A percentile compares a stretch with the other conserved stretches of the same genome.
These are phyloP conservation scores for Saksenaea oblongispora DNA, from an alignment of 371 early-diverging fungal genomes.

Conservation along the genomic window DNA sequence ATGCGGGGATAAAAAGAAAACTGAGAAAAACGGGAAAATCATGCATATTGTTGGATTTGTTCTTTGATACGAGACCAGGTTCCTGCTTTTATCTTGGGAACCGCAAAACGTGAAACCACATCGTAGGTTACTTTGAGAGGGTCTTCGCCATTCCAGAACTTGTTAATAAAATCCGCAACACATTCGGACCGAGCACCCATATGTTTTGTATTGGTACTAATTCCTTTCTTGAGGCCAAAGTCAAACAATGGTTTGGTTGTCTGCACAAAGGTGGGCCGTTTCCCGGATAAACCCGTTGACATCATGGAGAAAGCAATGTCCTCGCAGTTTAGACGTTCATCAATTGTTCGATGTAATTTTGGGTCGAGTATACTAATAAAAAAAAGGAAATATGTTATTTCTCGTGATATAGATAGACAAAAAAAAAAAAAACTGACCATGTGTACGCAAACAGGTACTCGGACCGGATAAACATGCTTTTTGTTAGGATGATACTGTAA, in stretches of 20 bases:
- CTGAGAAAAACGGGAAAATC: neutral
- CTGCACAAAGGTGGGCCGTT: slow-evolving; percentile 25
- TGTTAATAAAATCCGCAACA: slow-evolving; percentile 30
- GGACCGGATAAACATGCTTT: slow-evolving; percentile 49
- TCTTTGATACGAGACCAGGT: slow-evolving; percentile 19
- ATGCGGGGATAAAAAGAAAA: neutral
- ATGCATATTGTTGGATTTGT: neutral
- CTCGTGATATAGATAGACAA: neutral
- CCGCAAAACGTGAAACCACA: slow-evolving; percentile 15
- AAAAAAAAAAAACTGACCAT: slow-evolving; percentile 25
- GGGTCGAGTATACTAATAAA: slow-evolving; percentile 32
- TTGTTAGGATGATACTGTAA: slow-evolving; percentile 47
- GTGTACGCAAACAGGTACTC: slow-evolving; percentile 50
- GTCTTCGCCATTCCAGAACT: slow-evolving; percentile 33
- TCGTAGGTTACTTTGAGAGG: slow-evolving; percentile 26
- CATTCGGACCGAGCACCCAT: slow-evolving; percentile 38
- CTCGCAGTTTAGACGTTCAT: slow-evolving; percentile 44
- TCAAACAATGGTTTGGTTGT: slow-evolving; percentile 26
- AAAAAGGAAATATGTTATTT: neutral
- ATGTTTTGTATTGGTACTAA: slow-evolving; percentile 35
- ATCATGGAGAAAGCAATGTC: slow-evolving; percentile 50
- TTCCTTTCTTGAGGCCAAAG: slow-evolving; percentile 37
- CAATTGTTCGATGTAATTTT: slow-evolving; percentile 35
- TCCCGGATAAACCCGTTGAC: slow-evolving; percentile 36
- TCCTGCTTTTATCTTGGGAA: slow-evolving; percentile 20